phyloP scores from a whole-genome alignment of 345 rosid genomes.

The Acer saccharum region DNA sequence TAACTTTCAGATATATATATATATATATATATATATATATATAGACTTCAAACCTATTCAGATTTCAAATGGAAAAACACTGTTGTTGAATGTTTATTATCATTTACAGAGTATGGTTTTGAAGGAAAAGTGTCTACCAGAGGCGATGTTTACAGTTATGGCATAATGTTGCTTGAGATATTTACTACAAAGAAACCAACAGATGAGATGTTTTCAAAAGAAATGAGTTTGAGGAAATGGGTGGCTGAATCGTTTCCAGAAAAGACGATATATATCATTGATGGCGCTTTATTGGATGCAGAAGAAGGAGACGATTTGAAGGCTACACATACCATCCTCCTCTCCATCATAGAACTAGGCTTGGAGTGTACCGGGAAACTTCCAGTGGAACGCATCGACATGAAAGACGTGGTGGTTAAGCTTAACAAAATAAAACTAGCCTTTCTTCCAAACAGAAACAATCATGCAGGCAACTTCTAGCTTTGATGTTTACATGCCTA shows the following conservation, averaged over 20 bases:
- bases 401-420: conserved; percentile 8
- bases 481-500: too few relatives aligned
- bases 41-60: too few relatives aligned
- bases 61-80: too few relatives aligned
- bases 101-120: conserved; percentile 12
- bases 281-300: background rate
- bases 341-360: conserved; percentile 8
- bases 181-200: conserved; percentile 18
- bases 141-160: conserved; percentile 17
- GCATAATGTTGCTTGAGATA: conserved; percentile 7
- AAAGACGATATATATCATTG: background rate
- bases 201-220: conserved; percentile 15
- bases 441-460: too few relatives aligned
- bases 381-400: too few relatives aligned
- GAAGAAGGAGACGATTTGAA: background rate
- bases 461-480: too few relatives aligned
- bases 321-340: background rate
- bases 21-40: too few relatives aligned
- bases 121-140: conserved; percentile 10
- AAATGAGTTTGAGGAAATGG: conserved; percentile 5
- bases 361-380: conserved; percentile 12
- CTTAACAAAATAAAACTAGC: background rate
- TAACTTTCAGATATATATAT: too few relatives aligned
- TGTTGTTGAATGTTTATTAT: too few relatives aligned
- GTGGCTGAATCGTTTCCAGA: background rate